These are phyloP conservation scores for Anastatica hierochuntica DNA, from an alignment of 345 rosid genomes.

Conservation along the genomic window DNA sequence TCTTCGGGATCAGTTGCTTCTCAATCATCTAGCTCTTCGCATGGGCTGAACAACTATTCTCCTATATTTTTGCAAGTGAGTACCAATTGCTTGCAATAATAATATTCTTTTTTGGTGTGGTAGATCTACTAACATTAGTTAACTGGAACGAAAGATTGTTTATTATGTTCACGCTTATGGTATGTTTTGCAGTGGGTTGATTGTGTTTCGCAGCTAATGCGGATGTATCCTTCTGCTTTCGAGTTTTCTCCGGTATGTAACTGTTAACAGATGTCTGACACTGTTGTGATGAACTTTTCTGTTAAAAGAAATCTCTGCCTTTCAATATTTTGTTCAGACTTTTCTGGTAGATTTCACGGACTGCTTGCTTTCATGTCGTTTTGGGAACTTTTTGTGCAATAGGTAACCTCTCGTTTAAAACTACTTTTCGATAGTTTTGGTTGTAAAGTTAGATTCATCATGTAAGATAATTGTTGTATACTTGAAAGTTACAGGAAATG, in stretches of 20 bases:
- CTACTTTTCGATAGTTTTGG: not conserved
- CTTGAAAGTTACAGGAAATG: not conserved
- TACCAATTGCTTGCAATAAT: conserved; percentile 2
- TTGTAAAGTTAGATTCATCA: too few species aligned
- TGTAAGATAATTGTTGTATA: too few species aligned
- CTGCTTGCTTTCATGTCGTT: conserved; percentile 81
- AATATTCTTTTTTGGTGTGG: not conserved
- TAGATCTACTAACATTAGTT: too few species aligned
- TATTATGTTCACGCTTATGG: conserved; percentile 7
- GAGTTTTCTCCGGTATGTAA: conserved; percentile 86
- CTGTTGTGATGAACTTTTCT: not conserved
- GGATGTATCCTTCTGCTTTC: conserved; percentile 95
- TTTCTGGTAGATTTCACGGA: conserved; percentile 89
- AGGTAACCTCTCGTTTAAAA: conserved; percentile 38
- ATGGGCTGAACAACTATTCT: conserved; percentile 69
- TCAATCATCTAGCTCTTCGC: conserved; percentile 68
- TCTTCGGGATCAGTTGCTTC: conserved; percentile 50
- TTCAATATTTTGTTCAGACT: conserved; percentile 37
- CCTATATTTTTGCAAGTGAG: conserved; percentile 95
- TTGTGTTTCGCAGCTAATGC: conserved; percentile 76
- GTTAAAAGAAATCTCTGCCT: not conserved
- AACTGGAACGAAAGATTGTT: too few species aligned
- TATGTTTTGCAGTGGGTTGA: conserved; percentile 90
- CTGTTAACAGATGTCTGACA: conserved; percentile 5
- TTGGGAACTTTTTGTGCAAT: conserved; percentile 95